Percentiles rank a stretch among this genome's conserved stretches.
phyloP scores from a whole-genome alignment of 768 basidiomycete species.

The Boletus rubroflammeus region DNA sequence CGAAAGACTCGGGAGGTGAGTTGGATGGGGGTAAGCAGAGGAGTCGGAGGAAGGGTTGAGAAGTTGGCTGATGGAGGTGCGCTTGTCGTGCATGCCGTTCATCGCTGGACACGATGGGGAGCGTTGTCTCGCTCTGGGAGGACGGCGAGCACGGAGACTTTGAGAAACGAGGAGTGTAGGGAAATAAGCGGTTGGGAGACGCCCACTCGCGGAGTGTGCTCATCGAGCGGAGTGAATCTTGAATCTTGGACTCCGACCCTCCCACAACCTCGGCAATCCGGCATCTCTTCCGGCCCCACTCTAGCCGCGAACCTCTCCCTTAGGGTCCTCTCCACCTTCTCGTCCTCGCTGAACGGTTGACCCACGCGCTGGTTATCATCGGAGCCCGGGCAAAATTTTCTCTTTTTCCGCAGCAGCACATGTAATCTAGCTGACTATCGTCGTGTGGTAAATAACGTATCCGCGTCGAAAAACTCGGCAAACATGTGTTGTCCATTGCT shows the following conservation, averaged over 20 bases:
- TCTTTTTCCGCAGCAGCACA: not conserved
- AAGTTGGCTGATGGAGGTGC: slow-evolving; percentile 48
- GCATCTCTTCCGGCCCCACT: slow-evolving; percentile 20
- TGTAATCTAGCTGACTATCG: too few relatives aligned
- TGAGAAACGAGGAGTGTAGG: slow-evolving; percentile 20
- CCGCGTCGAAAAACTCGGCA: slow-evolving; percentile 1
- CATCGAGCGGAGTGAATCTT: slow-evolving; percentile 27
- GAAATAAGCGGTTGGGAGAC: slow-evolving; percentile 32
- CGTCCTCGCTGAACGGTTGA: not conserved
- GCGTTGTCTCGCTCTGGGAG: slow-evolving; percentile 10
- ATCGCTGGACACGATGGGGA: slow-evolving; percentile 30
- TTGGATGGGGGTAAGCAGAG: slow-evolving; percentile 30
- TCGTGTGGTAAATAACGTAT: slow-evolving; percentile 13
- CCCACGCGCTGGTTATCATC: too few relatives aligned
- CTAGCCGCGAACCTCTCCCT: slow-evolving; percentile 30
- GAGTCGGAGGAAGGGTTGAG: slow-evolving; percentile 46
- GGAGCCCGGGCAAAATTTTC: too few relatives aligned
- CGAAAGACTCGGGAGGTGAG: slow-evolving; percentile 28
- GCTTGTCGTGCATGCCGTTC: slow-evolving; percentile 45
- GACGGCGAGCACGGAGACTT: slow-evolving; percentile 7
- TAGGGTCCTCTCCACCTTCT: too few relatives aligned
- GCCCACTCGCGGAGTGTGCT: slow-evolving; percentile 32
- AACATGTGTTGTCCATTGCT: slow-evolving; percentile 14
- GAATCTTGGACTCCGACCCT: slow-evolving; percentile 29
- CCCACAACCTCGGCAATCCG: slow-evolving; percentile 18